Percentiles rank a stretch among this genome's conserved stretches.
These are phyloP conservation scores for Candida albicans DNA, from an alignment of 1,139 yeast species.

Conservation along the genomic window DNA sequence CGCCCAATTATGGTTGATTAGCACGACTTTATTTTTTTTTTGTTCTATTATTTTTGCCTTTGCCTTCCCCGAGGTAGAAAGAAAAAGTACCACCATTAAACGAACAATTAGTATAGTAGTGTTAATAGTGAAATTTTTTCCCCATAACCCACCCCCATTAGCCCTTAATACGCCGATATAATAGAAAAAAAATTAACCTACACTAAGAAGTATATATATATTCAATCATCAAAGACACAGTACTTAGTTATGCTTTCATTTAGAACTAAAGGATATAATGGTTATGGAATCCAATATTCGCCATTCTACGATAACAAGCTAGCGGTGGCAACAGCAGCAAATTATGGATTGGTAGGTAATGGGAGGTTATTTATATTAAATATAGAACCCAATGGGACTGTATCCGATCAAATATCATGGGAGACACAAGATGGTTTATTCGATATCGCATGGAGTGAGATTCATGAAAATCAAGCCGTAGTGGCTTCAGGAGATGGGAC, in stretches of 20 bases:
- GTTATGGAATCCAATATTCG: slow-evolving; percentile 85
- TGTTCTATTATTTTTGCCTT: too few relatives aligned
- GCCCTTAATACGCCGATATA: too few relatives aligned
- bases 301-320: slow-evolving; percentile 88
- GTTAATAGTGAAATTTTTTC: too few relatives aligned
- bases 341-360: slow-evolving; percentile 92
- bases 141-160: too few relatives aligned
- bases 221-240: background rate
- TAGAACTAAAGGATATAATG: slow-evolving; percentile 80
- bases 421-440: slow-evolving; percentile 94
- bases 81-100: too few relatives aligned
- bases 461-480: slow-evolving; percentile 81
- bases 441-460: slow-evolving; percentile 87
- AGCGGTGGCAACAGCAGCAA: slow-evolving; percentile 89
- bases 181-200: too few relatives aligned
- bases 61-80: too few relatives aligned
- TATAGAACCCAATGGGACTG: slow-evolving; percentile 64
- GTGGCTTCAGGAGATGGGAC: slow-evolving; percentile 92
- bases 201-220: too few relatives aligned
- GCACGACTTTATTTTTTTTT: too few relatives aligned
- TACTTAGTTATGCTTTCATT: slow-evolving; percentile 58
- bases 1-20: too few relatives aligned
- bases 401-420: slow-evolving; percentile 58
- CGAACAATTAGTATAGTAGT: too few relatives aligned
- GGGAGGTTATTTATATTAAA: slow-evolving; percentile 74